phyloP scores from a whole-genome alignment of 2,329 filamentous ascomycete species.

The Coleophoma eucalyptorum region DNA sequence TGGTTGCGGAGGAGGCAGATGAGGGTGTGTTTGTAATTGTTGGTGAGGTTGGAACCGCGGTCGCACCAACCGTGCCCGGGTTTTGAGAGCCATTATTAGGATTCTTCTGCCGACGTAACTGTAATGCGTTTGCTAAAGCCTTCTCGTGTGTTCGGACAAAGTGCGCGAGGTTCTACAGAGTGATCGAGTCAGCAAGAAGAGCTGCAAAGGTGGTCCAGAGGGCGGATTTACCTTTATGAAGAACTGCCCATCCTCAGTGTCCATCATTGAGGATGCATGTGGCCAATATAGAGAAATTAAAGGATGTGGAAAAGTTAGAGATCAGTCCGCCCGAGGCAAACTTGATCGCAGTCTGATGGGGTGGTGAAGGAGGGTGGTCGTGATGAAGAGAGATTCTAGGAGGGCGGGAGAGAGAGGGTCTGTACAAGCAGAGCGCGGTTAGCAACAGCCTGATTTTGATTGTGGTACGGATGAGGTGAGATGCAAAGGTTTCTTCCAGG shows the following conservation, averaged over 20 bases:
- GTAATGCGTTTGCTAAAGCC: constrained; percentile 90
- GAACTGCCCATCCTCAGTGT: constrained; percentile 81
- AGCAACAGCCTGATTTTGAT: background rate
- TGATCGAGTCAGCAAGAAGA: constrained; percentile 4
- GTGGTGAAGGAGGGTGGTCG: background rate
- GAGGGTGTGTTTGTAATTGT: constrained; percentile 56
- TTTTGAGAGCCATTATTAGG: constrained; percentile 67
- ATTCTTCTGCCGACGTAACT: constrained; percentile 70
- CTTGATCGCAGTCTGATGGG: constrained; percentile 14
- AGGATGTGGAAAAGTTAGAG: constrained; percentile 10
- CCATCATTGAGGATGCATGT: constrained; percentile 48
- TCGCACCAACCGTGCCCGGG: constrained; percentile 49
- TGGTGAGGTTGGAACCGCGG: constrained; percentile 26
- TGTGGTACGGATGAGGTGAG: background rate
- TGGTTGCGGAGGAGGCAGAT: constrained; percentile 57
- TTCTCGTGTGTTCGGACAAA: constrained; percentile 98
- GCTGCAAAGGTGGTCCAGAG: background rate
- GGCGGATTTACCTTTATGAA: constrained; percentile 71
- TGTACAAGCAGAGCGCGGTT: background rate
- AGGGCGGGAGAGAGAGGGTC: background rate
- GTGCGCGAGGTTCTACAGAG: constrained; percentile 77
- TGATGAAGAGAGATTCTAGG: background rate
- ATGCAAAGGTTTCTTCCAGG: too few species aligned
- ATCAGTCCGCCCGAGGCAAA: constrained; percentile 12
- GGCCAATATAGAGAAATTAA: constrained; percentile 17